Evolutionary conservation across 768 basidiomycete species (phyloP).

Genomic region (Steccherinum ochraceum): DNA sequence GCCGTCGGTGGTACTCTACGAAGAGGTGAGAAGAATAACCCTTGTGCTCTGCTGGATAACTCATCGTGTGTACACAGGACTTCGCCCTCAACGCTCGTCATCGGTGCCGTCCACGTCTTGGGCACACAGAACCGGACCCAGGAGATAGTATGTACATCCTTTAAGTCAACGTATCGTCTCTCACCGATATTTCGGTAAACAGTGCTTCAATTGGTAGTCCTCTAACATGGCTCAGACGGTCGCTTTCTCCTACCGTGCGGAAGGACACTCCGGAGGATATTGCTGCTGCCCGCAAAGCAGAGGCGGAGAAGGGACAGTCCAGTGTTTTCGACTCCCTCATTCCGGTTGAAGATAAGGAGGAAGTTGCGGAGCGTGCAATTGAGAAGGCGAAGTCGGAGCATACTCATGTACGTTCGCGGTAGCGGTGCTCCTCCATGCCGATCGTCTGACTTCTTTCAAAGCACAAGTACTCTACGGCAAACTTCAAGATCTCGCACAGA

Average conservation of each 20-base stretch:
- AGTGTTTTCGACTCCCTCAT: slow-evolving; percentile 22
- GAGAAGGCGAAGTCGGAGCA: slow-evolving; percentile 14
- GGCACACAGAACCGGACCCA: background rate
- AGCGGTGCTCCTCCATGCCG: background rate
- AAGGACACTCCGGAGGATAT: slow-evolving; percentile 38
- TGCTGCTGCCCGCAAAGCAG: slow-evolving; percentile 19
- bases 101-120: background rate
- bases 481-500: slow-evolving; percentile 90
- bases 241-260: slow-evolving; percentile 42
- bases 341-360: slow-evolving; percentile 6
- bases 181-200: no score
- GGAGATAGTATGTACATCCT: background rate
- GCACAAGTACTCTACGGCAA: slow-evolving; percentile 92
- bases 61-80: background rate
- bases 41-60: slow-evolving; percentile 12
- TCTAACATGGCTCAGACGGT: slow-evolving; percentile 58
- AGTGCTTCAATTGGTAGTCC: slow-evolving; percentile 47
- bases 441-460: slow-evolving; percentile 25
- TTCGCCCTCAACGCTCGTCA: background rate
- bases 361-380: slow-evolving; percentile 1
- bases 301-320: slow-evolving; percentile 21
- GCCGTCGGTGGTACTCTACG: slow-evolving; percentile 19
- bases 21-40: slow-evolving; percentile 18
- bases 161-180: no score
- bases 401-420: slow-evolving; percentile 21